Conservation (phyloP, 192 early-diverging fungal genomes). For the Phlyctochytrium planicorne region DNA sequence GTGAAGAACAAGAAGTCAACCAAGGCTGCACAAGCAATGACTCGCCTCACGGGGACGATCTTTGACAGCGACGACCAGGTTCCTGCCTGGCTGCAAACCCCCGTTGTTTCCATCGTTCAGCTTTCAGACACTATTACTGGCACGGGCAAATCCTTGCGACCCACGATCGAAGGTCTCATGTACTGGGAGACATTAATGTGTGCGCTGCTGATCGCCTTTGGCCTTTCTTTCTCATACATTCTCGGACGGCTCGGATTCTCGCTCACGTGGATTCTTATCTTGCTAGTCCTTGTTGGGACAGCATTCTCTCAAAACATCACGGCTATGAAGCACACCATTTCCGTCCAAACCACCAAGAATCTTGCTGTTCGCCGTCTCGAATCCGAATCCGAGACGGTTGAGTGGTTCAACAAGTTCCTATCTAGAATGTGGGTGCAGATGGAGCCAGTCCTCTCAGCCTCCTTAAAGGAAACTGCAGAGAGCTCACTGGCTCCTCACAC, state of each 20-base stretch:
- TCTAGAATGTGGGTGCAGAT: slow-evolving; percentile 88
- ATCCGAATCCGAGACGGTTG: slow-evolving; percentile 61
- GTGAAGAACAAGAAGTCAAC: neutral
- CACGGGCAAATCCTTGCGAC: neutral
- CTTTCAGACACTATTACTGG: neutral
- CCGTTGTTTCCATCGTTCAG: neutral
- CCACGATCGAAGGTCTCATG: slow-evolving; percentile 1
- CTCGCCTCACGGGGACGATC: slow-evolving; percentile 10
- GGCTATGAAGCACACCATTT: slow-evolving; percentile 19
- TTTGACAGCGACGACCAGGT: slow-evolving; percentile 10
- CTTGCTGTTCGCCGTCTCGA: slow-evolving; percentile 25
- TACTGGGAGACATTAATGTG: slow-evolving; percentile 19
- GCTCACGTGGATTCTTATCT: slow-evolving; percentile 26
- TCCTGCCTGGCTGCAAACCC: neutral
- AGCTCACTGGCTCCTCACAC: slow-evolving; percentile 68
- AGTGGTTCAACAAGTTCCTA: slow-evolving; percentile 90
- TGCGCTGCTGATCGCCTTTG: slow-evolving; percentile 20
- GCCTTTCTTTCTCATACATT: slow-evolving; percentile 18
- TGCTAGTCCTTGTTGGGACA: slow-evolving; percentile 23
- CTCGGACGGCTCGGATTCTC: slow-evolving; percentile 29
- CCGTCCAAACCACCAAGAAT: slow-evolving; percentile 13
- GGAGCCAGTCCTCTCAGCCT: slow-evolving; percentile 78
- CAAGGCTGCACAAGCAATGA: slow-evolving; percentile 2
- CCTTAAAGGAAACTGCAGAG: slow-evolving; percentile 73
- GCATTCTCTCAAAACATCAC: slow-evolving; percentile 20